Evolutionary conservation across 164 flowering plant genomes (phyloP).

Genomic region (Vitis amurensis): DNA sequence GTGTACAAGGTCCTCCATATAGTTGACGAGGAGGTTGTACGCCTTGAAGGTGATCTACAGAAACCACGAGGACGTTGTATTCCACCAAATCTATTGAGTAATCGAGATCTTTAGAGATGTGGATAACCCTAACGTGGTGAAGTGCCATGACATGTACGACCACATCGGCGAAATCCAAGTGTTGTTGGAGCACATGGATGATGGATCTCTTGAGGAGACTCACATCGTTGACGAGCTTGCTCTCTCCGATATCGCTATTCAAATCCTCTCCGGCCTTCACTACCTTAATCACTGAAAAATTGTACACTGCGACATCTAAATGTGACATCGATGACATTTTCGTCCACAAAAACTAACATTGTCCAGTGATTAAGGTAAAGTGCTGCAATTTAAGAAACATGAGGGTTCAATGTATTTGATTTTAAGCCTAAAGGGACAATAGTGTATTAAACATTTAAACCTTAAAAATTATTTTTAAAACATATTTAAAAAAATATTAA

Average conservation of each 20-base stretch:
- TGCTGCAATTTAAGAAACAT: too few relatives aligned
- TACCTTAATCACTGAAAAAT: constrained; percentile 67
- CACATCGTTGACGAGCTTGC: constrained; percentile 44
- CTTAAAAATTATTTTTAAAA: too few relatives aligned
- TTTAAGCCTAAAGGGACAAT: too few relatives aligned
- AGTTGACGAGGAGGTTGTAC: constrained; percentile 40
- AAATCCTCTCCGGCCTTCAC: constrained; percentile 57
- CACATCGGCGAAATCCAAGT: constrained; percentile 81
- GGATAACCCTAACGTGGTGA: constrained; percentile 68
- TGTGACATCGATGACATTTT: too few relatives aligned
- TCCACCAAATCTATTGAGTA: constrained; percentile 80
- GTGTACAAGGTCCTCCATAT: constrained; percentile 81
- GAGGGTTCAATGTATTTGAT: too few relatives aligned
- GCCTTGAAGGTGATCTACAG: constrained; percentile 93
- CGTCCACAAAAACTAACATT: too few relatives aligned
- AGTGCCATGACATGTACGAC: constrained; percentile 76
- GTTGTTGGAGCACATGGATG: constrained; percentile 79
- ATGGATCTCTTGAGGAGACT: constrained; percentile 68
- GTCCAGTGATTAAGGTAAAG: too few relatives aligned
- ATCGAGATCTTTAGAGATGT: constrained; percentile 80
- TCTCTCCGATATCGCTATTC: constrained; percentile 50
- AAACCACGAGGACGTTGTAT: constrained; percentile 70
- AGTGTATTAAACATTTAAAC: too few relatives aligned
- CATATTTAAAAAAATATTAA: too few relatives aligned
- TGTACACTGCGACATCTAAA: constrained; percentile 69